Conservation (phyloP, 2,329 filamentous ascomycete genomes). For the Xylaria multiplex region DNA sequence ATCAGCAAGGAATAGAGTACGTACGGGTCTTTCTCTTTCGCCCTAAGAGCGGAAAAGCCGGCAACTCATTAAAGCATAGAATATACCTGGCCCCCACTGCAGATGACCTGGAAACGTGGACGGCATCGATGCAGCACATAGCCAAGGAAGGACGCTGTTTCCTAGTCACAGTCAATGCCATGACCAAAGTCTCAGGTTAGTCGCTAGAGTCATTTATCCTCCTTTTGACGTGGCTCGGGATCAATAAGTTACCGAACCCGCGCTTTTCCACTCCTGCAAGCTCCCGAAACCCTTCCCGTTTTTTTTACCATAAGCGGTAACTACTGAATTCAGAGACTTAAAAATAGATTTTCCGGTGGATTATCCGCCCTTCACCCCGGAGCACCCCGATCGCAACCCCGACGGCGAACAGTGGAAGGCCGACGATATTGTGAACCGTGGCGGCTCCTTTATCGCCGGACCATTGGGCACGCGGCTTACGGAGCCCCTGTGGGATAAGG, state of each 20-base stretch:
- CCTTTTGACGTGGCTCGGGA: too few relatives aligned
- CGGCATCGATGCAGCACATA: conserved; percentile 56
- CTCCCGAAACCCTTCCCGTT: too few relatives aligned
- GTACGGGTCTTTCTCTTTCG: not conserved
- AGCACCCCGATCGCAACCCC: conserved; percentile 52
- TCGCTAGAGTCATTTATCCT: too few relatives aligned
- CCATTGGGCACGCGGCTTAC: conserved; percentile 52
- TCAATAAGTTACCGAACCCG: too few relatives aligned
- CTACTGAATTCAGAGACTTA: too few relatives aligned
- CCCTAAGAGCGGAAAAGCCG: not conserved
- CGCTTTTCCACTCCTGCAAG: too few relatives aligned
- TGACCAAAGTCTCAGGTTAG: conserved; percentile 50
- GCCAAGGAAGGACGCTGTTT: conserved; percentile 58
- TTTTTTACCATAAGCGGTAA: too few relatives aligned
- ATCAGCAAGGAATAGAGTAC: conserved; percentile 56
- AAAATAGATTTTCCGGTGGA: conserved; percentile 52
- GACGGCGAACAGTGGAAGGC: conserved; percentile 51
- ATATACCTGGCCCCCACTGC: conserved; percentile 50
- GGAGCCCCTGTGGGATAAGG: conserved; percentile 54
- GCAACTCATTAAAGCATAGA: conserved; percentile 36
- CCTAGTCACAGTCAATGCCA: conserved; percentile 55
- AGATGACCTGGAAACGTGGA: conserved; percentile 51
- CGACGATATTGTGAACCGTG: conserved; percentile 53
- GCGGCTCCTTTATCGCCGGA: conserved; percentile 55
- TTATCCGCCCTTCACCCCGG: conserved; percentile 54